Conservation (phyloP, 1,284 basidiomycete species). For the Austroboletus olivaceoglutinosus region DNA sequence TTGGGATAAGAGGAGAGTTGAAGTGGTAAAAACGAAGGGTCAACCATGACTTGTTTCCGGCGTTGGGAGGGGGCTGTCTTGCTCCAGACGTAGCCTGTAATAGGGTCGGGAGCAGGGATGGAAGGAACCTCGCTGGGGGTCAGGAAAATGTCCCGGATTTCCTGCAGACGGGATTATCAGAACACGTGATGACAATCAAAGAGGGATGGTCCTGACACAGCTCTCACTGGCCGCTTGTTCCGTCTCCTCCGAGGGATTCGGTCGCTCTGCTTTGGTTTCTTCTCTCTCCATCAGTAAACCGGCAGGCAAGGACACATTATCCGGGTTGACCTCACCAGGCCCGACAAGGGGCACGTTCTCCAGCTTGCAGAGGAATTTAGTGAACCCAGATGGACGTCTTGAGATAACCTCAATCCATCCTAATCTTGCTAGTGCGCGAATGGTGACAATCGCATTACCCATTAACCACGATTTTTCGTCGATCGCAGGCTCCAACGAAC, state of each 20-base stretch:
- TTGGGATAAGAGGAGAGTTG: conserved; percentile 83
- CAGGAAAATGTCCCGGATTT: conserved; percentile 16
- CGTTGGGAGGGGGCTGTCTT: conserved; percentile 82
- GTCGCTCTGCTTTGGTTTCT: conserved; percentile 33
- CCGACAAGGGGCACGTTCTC: conserved; percentile 89
- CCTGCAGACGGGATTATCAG: conserved; percentile 21
- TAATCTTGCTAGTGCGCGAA: conserved; percentile 68
- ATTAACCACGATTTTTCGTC: conserved; percentile 83
- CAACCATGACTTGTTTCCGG: conserved; percentile 80
- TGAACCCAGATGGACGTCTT: conserved; percentile 87
- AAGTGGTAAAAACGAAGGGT: conserved; percentile 85
- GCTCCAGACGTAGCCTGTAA: conserved; percentile 84
- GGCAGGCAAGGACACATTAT: conserved; percentile 70
- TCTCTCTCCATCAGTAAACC: conserved; percentile 72
- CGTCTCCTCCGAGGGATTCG: conserved; percentile 14
- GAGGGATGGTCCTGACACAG: conserved; percentile 11
- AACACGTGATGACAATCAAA: background rate
- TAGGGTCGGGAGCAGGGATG: conserved; percentile 55
- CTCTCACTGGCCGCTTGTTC: conserved; percentile 1
- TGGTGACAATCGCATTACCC: conserved; percentile 85
- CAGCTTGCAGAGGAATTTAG: conserved; percentile 82
- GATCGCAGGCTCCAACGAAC: conserved; percentile 40
- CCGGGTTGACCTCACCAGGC: conserved; percentile 78
- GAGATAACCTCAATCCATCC: conserved; percentile 92
- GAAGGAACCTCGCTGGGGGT: conserved; percentile 6